phyloP scores from a whole-genome alignment of 495 filamentous ascomycete genomes.

The Aspergillus nidulans region DNA sequence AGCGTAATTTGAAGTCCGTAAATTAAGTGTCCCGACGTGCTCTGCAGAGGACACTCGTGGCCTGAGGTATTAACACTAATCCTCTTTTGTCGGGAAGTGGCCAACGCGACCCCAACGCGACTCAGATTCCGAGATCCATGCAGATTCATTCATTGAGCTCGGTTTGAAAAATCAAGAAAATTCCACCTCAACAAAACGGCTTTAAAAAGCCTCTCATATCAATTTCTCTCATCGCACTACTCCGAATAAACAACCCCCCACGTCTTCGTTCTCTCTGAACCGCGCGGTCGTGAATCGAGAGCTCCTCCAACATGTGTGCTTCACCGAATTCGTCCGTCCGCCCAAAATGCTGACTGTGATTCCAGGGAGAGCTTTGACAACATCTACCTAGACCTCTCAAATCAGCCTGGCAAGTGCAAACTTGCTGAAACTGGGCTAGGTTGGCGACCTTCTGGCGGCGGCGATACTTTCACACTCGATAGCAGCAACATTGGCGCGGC shows the following conservation, averaged over 20 bases:
- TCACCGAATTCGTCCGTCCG: neutral
- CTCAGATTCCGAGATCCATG: neutral
- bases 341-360: constrained; percentile 22
- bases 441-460: constrained; percentile 84
- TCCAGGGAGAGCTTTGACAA: constrained; percentile 88
- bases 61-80: constrained; percentile 1
- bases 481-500: constrained; percentile 72
- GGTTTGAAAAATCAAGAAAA: neutral
- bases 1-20: neutral
- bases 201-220: neutral
- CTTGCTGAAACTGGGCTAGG: constrained; percentile 89
- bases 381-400: constrained; percentile 91
- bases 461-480: constrained; percentile 89
- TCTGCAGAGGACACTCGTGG: neutral
- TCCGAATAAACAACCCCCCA: neutral
- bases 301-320: constrained; percentile 42
- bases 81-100: neutral
- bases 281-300: constrained; percentile 6
- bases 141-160: constrained; percentile 1
- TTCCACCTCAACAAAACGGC: neutral
- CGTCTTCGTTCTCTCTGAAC: neutral
- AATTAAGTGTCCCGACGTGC: neutral
- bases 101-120: constrained; percentile 2
- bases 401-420: constrained; percentile 82
- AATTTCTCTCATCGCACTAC: neutral